These are phyloP conservation scores for Backusella mclennaniae DNA, from an alignment of 192 early-diverging fungal genomes.

Conservation along the genomic window DNA sequence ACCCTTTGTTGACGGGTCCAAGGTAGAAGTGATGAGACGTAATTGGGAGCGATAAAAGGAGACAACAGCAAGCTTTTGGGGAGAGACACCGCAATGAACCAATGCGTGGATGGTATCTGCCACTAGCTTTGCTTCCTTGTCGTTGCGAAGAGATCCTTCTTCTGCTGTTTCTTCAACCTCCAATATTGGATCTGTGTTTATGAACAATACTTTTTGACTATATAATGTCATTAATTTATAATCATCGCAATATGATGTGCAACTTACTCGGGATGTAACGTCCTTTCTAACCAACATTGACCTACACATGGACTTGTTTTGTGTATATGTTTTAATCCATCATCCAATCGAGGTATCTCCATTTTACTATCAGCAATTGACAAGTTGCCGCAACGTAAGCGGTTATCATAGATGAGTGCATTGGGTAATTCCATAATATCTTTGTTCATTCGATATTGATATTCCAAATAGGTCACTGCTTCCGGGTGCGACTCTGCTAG, in stretches of 20 bases:
- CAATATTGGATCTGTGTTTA: slow-evolving; percentile 75
- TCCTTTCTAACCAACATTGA: slow-evolving; percentile 62
- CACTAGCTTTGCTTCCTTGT: slow-evolving; percentile 60
- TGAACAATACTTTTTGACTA: slow-evolving; percentile 66
- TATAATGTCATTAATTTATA: no score
- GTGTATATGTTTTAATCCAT: slow-evolving; percentile 11
- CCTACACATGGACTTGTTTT: neutral
- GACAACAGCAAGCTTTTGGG: slow-evolving; percentile 75
- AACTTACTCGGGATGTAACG: slow-evolving; percentile 59
- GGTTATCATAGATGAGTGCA: slow-evolving; percentile 75
- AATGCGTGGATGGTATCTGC: slow-evolving; percentile 54
- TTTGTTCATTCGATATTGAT: slow-evolving; percentile 93
- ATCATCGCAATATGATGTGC: no score
- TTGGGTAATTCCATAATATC: slow-evolving; percentile 90
- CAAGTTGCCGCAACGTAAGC: slow-evolving; percentile 71
- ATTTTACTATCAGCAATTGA: slow-evolving; percentile 59
- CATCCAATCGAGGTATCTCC: slow-evolving; percentile 36
- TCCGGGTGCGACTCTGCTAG: slow-evolving; percentile 82
- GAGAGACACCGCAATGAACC: slow-evolving; percentile 61
- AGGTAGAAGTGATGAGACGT: slow-evolving; percentile 42
- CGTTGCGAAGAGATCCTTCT: slow-evolving; percentile 65
- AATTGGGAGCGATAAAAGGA: slow-evolving; percentile 82
- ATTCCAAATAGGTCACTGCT: slow-evolving; percentile 67
- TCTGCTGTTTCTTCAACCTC: slow-evolving; percentile 57
- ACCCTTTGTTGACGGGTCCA: slow-evolving; percentile 26